These are phyloP conservation scores for Prototheca cutis DNA, from an alignment of 163 green algal species.

Conservation along the genomic window DNA sequence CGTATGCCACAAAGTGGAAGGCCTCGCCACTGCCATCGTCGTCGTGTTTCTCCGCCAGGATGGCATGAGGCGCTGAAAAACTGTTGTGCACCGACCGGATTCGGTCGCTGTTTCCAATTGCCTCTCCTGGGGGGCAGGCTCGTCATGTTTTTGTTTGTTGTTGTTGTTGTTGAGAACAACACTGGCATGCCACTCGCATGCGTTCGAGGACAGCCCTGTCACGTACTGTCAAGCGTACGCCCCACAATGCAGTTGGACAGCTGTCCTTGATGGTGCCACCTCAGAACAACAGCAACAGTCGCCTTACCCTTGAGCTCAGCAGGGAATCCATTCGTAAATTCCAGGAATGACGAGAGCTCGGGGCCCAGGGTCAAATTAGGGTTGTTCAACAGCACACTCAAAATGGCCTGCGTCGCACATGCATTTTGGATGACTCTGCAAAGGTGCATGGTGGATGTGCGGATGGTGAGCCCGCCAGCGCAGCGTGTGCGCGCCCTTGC, in stretches of 20 bases:
- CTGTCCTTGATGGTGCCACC: no score
- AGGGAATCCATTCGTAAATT: constrained; percentile 85
- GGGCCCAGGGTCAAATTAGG: constrained; percentile 61
- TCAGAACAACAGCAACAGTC: no score
- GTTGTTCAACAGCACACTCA: constrained; percentile 89
- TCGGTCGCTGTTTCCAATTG: constrained; percentile 88
- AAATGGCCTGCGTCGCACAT: constrained; percentile 89
- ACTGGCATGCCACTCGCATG: neutral
- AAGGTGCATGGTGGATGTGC: no score
- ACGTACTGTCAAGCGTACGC: no score
- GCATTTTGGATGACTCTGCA: constrained; percentile 86
- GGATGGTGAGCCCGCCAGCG: no score
- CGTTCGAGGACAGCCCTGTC: no score
- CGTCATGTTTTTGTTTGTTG: neutral
- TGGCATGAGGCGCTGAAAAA: constrained; percentile 82
- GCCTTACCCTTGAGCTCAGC: constrained; percentile 55
- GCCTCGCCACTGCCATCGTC: constrained; percentile 48
- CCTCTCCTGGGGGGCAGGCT: constrained; percentile 46
- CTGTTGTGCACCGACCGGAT: constrained; percentile 91
- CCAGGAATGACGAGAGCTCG: constrained; percentile 65
- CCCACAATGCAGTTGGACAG: no score
- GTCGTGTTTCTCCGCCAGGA: constrained; percentile 60
- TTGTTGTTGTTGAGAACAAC: neutral
- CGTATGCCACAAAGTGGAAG: constrained; percentile 88
- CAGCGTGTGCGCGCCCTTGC: no score